Evolutionary conservation across 805 yeast genomes (phyloP), one percentile per base, ranked within the genome.

Genomic region (Candida sithepensis): DNA sequence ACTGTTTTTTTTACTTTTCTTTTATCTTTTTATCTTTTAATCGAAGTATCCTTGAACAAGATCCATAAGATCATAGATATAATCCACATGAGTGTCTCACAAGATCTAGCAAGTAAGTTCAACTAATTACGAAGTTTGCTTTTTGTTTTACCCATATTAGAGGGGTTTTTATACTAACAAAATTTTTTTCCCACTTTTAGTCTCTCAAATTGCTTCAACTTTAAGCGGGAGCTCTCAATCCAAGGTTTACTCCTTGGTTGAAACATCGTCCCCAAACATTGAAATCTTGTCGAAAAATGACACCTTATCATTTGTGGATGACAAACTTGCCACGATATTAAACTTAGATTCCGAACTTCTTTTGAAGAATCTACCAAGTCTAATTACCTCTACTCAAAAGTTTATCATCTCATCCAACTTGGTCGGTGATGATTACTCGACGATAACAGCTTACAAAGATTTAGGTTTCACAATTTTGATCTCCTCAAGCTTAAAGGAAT

Each of bases 361-460:
- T 16, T 70, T 87, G 51, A 71, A 73, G 37, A 75, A 79, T 48
- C 70, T 89, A 45, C 89, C 95, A 14, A 74, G 73, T 45, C 70
- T 89, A 41, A 49, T 56, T 20, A 57, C 55, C 24, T 52, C 61
- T 18, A 69, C 79, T 13, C 55, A 52, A 19, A 47, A 41, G 1
- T 73, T 78, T 23, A 83, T 85, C n/a, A 65, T 85, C 45, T 86
- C 83, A 58, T 81, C 82, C 33, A 78, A 79, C 49, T 63, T 85
- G 43, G 51, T 72, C n/a, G 64, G 73, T 45, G 74, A 75, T 52
- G 96, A 90, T 63, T 88, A 73, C 66, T 80, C 86, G 23, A 69
- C 78, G 14, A 77, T 88, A 23, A 72, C 92, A n/a, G 77, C 88
- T 7, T 71, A 86, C 55, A 82, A 91, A 61, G 92, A 88, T 63